Evolutionary conservation across 306 rosid genomes (phyloP), one percentile per base, ranked within the genome.

Genomic region (Quercus parvula): DNA sequence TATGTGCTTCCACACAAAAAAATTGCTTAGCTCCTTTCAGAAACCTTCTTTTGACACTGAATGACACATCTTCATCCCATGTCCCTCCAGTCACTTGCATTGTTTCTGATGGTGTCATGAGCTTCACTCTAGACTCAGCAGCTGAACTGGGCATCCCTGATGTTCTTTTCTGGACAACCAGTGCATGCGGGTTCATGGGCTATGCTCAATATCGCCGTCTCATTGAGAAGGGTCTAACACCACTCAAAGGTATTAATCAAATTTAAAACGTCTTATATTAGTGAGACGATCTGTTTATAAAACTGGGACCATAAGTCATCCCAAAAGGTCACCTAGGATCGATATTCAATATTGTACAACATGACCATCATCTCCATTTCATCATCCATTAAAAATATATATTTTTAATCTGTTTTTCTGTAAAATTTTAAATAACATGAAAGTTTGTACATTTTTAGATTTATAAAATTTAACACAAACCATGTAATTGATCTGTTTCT

Each of bases 121-220:
- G 58, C 10, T 92, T 92, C 76, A 84, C 92, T n/a, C 7, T 83
- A 0, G 82, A 72, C 2, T 94, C 86, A n/a, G 92, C 94, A 0
- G 12, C 71, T 0, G 87, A 90, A 17, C 75, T 90, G 28, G 83
- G 80, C 0, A 74, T 90, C 2, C 92, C 91, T 0, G 82, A 72
- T 5, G 92, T 86, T 9, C 41, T 86, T 1, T 84, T 89, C 19
- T 88, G 88, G 90, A 86, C 94, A 0, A 55, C 84, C 0, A 86
- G 91, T 46, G 86, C 91, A 1, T 91, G 97, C 81, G 91, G 92
- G 1, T 85, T 85, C 76, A 54, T 86, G 75, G 85, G 84, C 5
- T 91, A 81, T 15, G 6, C 73, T 2, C 85, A 86, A 0, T 85
- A 27, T 52, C 64, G 13, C 6, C 52, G 76, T 1, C 81, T 88